These are phyloP conservation scores for Vararia minispora DNA, from an alignment of 768 basidiomycete species.

Conservation along the genomic window DNA sequence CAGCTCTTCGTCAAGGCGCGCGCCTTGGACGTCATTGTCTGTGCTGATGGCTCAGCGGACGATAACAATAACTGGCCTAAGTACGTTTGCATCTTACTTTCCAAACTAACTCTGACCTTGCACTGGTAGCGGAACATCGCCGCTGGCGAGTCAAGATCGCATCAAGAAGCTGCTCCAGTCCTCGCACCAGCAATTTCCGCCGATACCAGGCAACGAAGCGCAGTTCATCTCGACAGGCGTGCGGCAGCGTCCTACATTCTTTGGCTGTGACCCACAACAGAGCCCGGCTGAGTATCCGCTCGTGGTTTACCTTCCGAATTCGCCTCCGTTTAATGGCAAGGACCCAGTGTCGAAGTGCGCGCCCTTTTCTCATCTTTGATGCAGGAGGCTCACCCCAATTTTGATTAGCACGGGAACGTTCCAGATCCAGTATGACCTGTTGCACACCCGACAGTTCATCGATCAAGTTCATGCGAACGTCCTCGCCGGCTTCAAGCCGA, in stretches of 20 bases:
- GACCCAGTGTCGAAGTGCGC: slow-evolving; percentile 55
- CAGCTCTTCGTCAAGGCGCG: slow-evolving; percentile 63
- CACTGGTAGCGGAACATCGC: slow-evolving; percentile 37
- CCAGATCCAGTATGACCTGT: slow-evolving; percentile 44
- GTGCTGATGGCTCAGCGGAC: slow-evolving; percentile 58
- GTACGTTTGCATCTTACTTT: slow-evolving; percentile 24
- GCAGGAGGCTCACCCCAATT: slow-evolving; percentile 5
- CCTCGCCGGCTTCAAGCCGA: slow-evolving; percentile 49
- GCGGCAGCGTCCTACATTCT: slow-evolving; percentile 63
- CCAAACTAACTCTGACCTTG: neutral
- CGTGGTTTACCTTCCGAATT: slow-evolving; percentile 66
- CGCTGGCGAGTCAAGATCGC: slow-evolving; percentile 32
- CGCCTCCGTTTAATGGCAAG: slow-evolving; percentile 54
- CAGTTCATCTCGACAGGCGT: slow-evolving; percentile 51
- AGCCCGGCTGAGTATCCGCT: slow-evolving; percentile 48
- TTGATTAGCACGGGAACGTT: slow-evolving; percentile 41
- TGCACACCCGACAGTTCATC: slow-evolving; percentile 45
- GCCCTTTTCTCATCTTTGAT: neutral
- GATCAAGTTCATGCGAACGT: slow-evolving; percentile 47
- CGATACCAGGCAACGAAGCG: slow-evolving; percentile 39
- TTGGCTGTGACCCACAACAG: slow-evolving; percentile 55
- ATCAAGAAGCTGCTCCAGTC: slow-evolving; percentile 31
- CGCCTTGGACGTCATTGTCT: slow-evolving; percentile 63
- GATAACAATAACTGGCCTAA: slow-evolving; percentile 54
- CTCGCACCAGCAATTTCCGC: slow-evolving; percentile 53